Evolutionary conservation across 441 rosid genomes (phyloP), one percentile per base, ranked within the genome.

Genomic region (Brassica balearica): DNA sequence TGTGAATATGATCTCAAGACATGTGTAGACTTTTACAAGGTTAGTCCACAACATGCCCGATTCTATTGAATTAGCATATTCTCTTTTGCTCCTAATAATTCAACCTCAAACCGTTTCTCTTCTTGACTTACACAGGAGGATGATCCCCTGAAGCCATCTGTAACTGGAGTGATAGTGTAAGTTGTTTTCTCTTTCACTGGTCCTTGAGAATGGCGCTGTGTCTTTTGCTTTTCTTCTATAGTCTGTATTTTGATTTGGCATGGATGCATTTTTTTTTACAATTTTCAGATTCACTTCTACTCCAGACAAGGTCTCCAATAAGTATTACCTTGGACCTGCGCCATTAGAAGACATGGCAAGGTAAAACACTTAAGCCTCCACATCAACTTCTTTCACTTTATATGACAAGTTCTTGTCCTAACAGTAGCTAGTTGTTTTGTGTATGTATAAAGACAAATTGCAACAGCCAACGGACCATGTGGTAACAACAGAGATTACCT

Each of bases 401-500:
- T 29, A 27, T 5, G 3, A 1, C 48, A 60, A 2, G 8, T 29
- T 48, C 7, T 15, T 38, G 5, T 38, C 67, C 67, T 76, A 27
- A 43, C n/a, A 53, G 14, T 43, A 74, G 67, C 36, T 8, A 41
- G 27, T 63, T 55, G 14, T 55, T 55, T 58, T 60, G 6, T 32
- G 2, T 61, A 34, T 61, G n/a, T 6, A 15, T 5, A 60, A 83
- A 91, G 98, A 83, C 97, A 94, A 92, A 94, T 94, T 71, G 97
- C 98, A 9, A 92, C 92, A 58, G 98, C 99, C 9, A 78, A 67
- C 78, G 99, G 99, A 81, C 99, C 99, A 9, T 92, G 92, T 76
- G 98, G 99, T 68, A 91, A 96, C 91, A 96, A 96, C 75, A 87
- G 98, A 75, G 99, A 94, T 53, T 96, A 94, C 72, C 88, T 94